Evolutionary conservation across 2,329 filamentous ascomycete species (phyloP).

Genomic region (Fusarium penzigii): DNA sequence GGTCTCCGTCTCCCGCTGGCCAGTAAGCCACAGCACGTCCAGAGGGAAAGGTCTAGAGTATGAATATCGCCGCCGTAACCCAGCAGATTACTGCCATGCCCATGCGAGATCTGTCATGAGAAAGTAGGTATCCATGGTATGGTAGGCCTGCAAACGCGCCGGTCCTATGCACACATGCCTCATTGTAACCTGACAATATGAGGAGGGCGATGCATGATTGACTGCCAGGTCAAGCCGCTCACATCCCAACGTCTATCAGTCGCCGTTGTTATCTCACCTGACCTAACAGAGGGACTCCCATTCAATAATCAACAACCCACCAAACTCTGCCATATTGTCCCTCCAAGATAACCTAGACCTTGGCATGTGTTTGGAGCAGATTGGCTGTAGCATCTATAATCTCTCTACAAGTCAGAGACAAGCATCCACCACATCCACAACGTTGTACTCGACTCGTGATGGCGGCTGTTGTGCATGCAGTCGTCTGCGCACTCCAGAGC

Average conservation of each 20-base stretch:
- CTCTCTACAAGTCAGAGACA: background rate
- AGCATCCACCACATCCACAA: constrained; percentile 15
- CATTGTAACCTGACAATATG: constrained; percentile 19
- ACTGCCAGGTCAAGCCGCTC: background rate
- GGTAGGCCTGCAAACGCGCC: constrained; percentile 1
- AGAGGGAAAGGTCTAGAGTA: background rate
- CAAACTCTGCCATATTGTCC: constrained; percentile 3
- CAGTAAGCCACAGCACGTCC: background rate
- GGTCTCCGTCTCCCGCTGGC: no score
- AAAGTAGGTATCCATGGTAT: constrained; percentile 6
- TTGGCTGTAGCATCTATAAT: constrained; percentile 7
- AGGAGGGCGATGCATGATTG: constrained; percentile 13
- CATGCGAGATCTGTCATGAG: constrained; percentile 3
- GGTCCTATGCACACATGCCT: constrained; percentile 3
- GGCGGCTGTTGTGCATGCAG: constrained; percentile 21
- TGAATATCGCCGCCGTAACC: background rate
- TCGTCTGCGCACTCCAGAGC: constrained; percentile 18
- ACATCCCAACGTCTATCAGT: no score
- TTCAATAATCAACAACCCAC: constrained; percentile 14
- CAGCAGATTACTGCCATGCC: constrained; percentile 1
- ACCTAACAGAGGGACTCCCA: background rate
- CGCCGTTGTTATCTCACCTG: no score
- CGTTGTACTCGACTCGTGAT: constrained; percentile 27
- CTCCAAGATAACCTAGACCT: constrained; percentile 1
- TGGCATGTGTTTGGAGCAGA: constrained; percentile 14